Conservation (phyloP, 176 grass and related monocot genomes). For the Carex cristatella region DNA sequence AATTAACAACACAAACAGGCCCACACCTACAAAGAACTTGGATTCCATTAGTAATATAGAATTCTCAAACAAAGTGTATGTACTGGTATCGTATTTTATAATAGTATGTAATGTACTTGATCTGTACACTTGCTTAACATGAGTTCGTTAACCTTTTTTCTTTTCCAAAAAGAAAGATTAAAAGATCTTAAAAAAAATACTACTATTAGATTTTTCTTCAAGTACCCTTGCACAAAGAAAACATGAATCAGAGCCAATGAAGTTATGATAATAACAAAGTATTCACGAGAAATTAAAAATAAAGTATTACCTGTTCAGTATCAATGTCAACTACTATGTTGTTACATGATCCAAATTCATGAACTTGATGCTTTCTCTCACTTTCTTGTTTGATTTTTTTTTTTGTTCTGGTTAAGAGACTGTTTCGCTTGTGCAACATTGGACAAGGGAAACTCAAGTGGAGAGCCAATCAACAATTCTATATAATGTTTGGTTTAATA, state of each 20-base stretch:
- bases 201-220: background rate
- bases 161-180: background rate
- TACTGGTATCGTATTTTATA: background rate
- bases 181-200: background rate
- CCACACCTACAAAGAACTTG: conserved; percentile 19
- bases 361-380: too few relatives aligned
- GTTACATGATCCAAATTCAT: too few relatives aligned
- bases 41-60: background rate
- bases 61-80: background rate
- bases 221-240: background rate
- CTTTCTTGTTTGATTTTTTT: background rate
- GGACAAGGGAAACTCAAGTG: background rate
- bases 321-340: too few relatives aligned
- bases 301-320: too few relatives aligned
- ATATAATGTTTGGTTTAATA: background rate
- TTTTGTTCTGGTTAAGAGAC: background rate
- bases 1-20: conserved; percentile 34
- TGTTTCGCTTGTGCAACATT: background rate
- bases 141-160: background rate
- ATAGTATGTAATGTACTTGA: background rate
- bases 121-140: background rate
- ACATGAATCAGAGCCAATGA: background rate
- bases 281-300: too few relatives aligned
- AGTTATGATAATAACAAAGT: too few relatives aligned
- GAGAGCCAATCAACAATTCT: background rate